Base-by-base conservation (phyloP, 768 basidiomycete genomes). In the Suillus lakei region DNA sequence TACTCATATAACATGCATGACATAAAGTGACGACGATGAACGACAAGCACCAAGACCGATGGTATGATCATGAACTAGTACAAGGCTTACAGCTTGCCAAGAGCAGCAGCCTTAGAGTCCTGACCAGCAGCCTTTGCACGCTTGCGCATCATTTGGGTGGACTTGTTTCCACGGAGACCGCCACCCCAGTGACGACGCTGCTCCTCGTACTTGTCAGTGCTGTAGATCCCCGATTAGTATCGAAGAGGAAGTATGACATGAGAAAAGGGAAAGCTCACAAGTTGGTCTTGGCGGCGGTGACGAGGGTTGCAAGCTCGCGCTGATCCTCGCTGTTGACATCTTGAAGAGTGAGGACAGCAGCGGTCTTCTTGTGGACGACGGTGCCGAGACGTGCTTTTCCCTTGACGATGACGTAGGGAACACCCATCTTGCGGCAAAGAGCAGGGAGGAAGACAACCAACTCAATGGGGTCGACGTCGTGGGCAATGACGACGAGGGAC, bases 391-490 rank as follows among this genome's bases (percentile, higher is more conserved):
- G 93, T 64, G 97, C 95, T 83, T 98, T 98, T 82, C 93, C 92
- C 85, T 98, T 98, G 72, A 97, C 96, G 70, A 99, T 98, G 69
- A 96, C 94, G 82, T 99, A 98, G 46, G 96, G 96, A 39, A 98
- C 92, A 79, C 96, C 96, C 96, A 98, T 98, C 90, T 99, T 98
- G 81, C 95, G 91, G 85, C 97, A 99, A 66, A 98, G 90, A 63
- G 97, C 96, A 64, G 97, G 97, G 66, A 99, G 86, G 91, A 94
- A 99, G 81, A 99, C 88, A 70, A 99, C 97, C 73, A 99, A 91
- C 83, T 99, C 97, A 69, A 99, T 98, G 48, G 97, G 97, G 86
- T 99, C 97, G 67, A 99, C 97, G 78, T 99, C 96, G 78, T 98
- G 95, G 43, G 93, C 95, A 70, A 99, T 97, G 81, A 95, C 87